Evolutionary conservation across 169 alveolate genomes (phyloP).

Genomic region (Neospora caninum): DNA sequence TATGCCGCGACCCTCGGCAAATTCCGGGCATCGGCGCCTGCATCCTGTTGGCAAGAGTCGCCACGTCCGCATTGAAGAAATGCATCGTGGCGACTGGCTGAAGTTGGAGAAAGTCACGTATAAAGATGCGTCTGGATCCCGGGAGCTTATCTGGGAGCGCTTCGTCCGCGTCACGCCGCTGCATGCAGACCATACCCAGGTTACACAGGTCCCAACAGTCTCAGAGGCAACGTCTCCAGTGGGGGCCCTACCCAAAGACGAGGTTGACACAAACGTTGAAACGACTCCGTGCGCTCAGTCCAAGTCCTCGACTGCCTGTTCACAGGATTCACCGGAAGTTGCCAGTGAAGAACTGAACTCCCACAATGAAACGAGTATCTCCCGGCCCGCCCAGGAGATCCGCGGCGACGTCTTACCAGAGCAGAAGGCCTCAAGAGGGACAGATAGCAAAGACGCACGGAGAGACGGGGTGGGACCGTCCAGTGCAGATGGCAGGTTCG

Average conservation of each 20-base stretch:
- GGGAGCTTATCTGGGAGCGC: slow-evolving; percentile 28
- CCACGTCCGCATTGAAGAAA: background rate
- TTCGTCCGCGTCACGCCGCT: slow-evolving; percentile 17
- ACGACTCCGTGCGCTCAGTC: no score
- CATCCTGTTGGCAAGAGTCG: background rate
- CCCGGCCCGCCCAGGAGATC: no score
- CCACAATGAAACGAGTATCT: no score
- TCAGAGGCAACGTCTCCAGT: background rate
- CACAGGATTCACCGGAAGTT: no score
- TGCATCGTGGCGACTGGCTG: slow-evolving; percentile 27
- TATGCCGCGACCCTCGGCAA: no score
- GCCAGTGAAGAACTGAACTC: no score
- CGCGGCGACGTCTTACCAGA: background rate
- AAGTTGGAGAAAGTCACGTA: slow-evolving; percentile 19
- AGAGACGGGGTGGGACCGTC: background rate
- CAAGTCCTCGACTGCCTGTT: no score
- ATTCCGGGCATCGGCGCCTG: no score
- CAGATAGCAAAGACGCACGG: background rate
- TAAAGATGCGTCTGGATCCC: background rate
- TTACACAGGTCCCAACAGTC: background rate
- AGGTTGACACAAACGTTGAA: no score
- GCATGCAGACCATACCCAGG: background rate
- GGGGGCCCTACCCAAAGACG: no score
- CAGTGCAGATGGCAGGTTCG: background rate
- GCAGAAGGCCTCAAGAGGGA: background rate